Percentiles rank a stretch among this genome's conserved stretches.
phyloP scores from a whole-genome alignment of 1,139 yeast species.

The Zygosaccharomyces pseudobailii region DNA sequence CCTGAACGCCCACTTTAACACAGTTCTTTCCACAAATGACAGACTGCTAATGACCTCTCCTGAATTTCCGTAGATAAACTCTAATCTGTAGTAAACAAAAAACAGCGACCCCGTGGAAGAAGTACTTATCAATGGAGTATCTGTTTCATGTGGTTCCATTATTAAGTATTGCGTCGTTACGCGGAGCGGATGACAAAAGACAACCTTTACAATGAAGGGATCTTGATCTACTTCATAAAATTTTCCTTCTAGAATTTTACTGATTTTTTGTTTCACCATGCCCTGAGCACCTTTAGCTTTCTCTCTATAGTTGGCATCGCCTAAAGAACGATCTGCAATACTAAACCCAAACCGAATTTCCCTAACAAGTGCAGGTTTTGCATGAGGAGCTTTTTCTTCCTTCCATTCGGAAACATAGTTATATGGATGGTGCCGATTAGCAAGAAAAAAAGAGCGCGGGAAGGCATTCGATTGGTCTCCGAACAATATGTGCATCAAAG shows the following conservation, averaged over 20 bases:
- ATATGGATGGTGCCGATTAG: constrained; percentile 16
- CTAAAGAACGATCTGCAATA: constrained; percentile 30
- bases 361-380: constrained; percentile 16
- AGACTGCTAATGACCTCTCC: constrained; percentile 28
- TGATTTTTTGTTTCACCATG: constrained; percentile 42
- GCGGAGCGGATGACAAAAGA: constrained; percentile 50
- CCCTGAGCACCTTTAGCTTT: constrained; percentile 6
- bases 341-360: constrained; percentile 26
- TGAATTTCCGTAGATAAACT: constrained; percentile 22
- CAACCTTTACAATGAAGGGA: constrained; percentile 39
- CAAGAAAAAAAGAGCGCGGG: constrained; percentile 26
- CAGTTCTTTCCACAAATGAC: constrained; percentile 19
- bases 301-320: constrained; percentile 4
- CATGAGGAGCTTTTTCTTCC: constrained; percentile 9
- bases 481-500: constrained; percentile 71
- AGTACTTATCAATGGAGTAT: constrained; percentile 14
- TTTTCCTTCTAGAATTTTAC: constrained; percentile 27
- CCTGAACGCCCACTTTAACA: constrained; percentile 17
- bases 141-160: constrained; percentile 34
- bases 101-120: constrained; percentile 21
- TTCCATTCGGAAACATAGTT: constrained; percentile 21
- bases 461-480: constrained; percentile 66
- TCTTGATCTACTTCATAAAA: constrained; percentile 34
- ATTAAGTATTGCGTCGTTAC: constrained; percentile 52
- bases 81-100: constrained; percentile 23